A percentile compares a stretch with the other conserved stretches of the same genome.
These are phyloP conservation scores for Fusarium sp. DNA, from an alignment of 2,329 filamentous ascomycete species.

Conservation along the genomic window DNA sequence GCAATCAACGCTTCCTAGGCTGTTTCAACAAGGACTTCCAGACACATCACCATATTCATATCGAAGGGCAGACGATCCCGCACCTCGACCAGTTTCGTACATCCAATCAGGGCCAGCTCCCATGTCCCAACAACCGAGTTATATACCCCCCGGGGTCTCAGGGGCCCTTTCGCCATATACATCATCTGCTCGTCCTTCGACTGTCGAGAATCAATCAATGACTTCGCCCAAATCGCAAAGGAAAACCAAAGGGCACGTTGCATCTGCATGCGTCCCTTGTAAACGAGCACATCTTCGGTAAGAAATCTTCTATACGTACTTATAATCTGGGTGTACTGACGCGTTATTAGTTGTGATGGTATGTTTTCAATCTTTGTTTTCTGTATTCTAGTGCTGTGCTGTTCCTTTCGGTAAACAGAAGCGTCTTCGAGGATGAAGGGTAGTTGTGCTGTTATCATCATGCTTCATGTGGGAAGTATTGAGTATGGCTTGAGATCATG, in stretches of 20 bases:
- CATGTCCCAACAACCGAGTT: slow-evolving; percentile 42
- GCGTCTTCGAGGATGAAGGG: background rate
- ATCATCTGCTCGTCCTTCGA: slow-evolving; percentile 51
- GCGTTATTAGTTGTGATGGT: slow-evolving; percentile 69
- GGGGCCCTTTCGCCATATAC: slow-evolving; percentile 40
- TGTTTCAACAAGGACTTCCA: slow-evolving; percentile 48
- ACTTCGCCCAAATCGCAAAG: slow-evolving; percentile 71
- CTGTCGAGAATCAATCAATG: slow-evolving; percentile 61
- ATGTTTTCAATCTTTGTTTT: slow-evolving; percentile 56
- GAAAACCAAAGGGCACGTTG: slow-evolving; percentile 84
- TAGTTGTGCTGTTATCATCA: background rate
- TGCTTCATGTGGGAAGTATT: background rate
- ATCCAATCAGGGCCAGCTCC: slow-evolving; percentile 38
- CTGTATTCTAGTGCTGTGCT: background rate
- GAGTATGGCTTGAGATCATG: background rate
- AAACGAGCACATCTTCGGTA: slow-evolving; percentile 84
- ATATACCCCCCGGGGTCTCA: slow-evolving; percentile 37
- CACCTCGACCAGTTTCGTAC: slow-evolving; percentile 45
- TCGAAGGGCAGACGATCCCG: slow-evolving; percentile 44
- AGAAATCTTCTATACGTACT: slow-evolving; percentile 36
- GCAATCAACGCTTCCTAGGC: slow-evolving; percentile 43
- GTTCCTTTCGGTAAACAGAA: background rate
- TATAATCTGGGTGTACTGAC: slow-evolving; percentile 25
- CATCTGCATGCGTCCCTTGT: slow-evolving; percentile 87
- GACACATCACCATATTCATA: slow-evolving; percentile 46